Percentiles rank a stretch among this genome's conserved stretches.
phyloP scores from a whole-genome alignment of 2,329 filamentous ascomycete species.

The Exophiala dermatitidis region DNA sequence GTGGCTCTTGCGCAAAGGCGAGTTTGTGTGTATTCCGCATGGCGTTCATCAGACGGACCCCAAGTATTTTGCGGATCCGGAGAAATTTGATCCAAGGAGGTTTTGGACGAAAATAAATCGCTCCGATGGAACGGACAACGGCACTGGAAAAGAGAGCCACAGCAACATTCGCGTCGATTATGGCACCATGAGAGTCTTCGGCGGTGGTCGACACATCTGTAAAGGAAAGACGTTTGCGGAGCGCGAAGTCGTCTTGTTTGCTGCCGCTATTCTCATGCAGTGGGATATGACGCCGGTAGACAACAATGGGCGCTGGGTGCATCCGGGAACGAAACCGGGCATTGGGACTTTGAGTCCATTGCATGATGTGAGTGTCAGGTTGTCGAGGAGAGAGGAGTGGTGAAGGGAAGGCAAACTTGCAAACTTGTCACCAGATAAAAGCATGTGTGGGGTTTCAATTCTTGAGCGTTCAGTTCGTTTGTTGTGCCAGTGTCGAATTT shows the following conservation, averaged over 20 bases:
- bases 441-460: no score
- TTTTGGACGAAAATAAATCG: constrained; percentile 34
- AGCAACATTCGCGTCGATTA: constrained; percentile 32
- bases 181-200: constrained; percentile 43
- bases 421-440: not conserved
- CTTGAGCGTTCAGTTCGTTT: no score
- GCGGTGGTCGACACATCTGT: constrained; percentile 44
- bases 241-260: constrained; percentile 44
- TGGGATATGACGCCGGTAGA: constrained; percentile 50
- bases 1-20: constrained; percentile 38
- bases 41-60: constrained; percentile 40
- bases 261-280: constrained; percentile 47
- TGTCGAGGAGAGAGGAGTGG: constrained; percentile 37
- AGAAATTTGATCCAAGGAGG: constrained; percentile 39
- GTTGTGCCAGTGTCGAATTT: no score
- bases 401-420: constrained; percentile 13
- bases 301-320: constrained; percentile 40
- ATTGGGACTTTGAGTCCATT: constrained; percentile 46
- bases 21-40: constrained; percentile 40
- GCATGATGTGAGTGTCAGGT: constrained; percentile 48
- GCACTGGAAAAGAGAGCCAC: not conserved
- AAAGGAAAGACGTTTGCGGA: constrained; percentile 48
- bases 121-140: not conserved
- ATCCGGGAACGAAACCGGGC: constrained; percentile 46
- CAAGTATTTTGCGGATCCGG: constrained; percentile 31